Conservation (phyloP, 768 basidiomycete genomes). For the Lactarius vividus region DNA sequence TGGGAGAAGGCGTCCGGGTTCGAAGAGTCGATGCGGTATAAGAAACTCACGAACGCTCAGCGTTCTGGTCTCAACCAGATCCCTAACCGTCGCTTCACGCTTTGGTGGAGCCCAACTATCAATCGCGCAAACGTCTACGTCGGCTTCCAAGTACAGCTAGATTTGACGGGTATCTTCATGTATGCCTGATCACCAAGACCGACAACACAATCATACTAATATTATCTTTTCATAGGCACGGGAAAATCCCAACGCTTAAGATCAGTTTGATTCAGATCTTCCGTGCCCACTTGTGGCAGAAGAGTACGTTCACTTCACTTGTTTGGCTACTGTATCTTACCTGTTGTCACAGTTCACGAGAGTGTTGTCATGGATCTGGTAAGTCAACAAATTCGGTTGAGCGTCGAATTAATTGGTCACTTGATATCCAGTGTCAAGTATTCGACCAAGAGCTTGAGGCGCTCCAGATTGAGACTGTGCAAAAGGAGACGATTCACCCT, state of each 20-base stretch:
- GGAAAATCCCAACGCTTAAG: slow-evolving; percentile 96
- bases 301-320: slow-evolving; percentile 55
- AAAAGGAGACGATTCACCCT: slow-evolving; percentile 99
- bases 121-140: slow-evolving; percentile 99
- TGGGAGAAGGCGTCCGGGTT: slow-evolving; percentile 99
- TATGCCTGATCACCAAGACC: slow-evolving; percentile 29
- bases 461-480: slow-evolving; percentile 97
- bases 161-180: slow-evolving; percentile 97
- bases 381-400: slow-evolving; percentile 26
- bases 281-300: slow-evolving; percentile 99
- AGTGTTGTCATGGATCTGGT: slow-evolving; percentile 91
- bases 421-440: slow-evolving; percentile 73
- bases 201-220: slow-evolving; percentile 14
- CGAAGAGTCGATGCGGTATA: slow-evolving; percentile 94
- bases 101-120: slow-evolving; percentile 99
- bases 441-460: slow-evolving; percentile 99
- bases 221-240: slow-evolving; percentile 58
- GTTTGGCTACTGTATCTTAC: slow-evolving; percentile 17
- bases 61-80: slow-evolving; percentile 97
- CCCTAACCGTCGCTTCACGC: slow-evolving; percentile 97
- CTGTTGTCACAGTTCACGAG: slow-evolving; percentile 62
- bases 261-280: slow-evolving; percentile 99
- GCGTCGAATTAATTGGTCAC: not conserved
- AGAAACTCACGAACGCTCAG: slow-evolving; percentile 97
- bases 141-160: slow-evolving; percentile 99